Percentiles rank a stretch among this genome's conserved stretches.
Evolutionary conservation across 2,329 filamentous ascomycete species (phyloP).

Genomic region (Pseudopithomyces maydicus): DNA sequence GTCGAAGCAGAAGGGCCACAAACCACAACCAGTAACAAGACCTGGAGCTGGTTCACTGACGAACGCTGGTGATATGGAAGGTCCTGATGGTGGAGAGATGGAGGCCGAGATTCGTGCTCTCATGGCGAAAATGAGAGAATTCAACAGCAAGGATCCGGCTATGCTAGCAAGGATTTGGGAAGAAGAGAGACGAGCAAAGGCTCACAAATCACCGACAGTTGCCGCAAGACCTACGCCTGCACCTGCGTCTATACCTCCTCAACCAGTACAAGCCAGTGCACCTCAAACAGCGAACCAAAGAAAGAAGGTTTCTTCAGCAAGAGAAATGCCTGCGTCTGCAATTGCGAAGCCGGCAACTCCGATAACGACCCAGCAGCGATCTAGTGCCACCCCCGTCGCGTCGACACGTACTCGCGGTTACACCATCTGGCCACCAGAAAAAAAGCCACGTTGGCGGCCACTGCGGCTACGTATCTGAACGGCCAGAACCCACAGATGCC

Average conservation of each 20-base stretch:
- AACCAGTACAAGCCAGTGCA: conserved; percentile 12
- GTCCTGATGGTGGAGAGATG: conserved; percentile 38
- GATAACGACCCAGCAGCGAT: neutral
- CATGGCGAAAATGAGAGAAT: conserved; percentile 63
- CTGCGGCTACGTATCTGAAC: conserved; percentile 55
- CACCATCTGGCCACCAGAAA: conserved; percentile 58
- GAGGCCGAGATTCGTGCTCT: conserved; percentile 59
- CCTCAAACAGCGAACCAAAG: conserved; percentile 24
- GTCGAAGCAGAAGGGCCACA: conserved; percentile 27
- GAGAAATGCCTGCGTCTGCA: conserved; percentile 11
- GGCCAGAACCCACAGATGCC: conserved; percentile 48
- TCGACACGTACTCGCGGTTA: conserved; percentile 22
- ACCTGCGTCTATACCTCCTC: conserved; percentile 13
- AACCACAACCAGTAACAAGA: conserved; percentile 26
- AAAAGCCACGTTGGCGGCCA: conserved; percentile 56
- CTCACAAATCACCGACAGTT: conserved; percentile 27
- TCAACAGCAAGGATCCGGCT: conserved; percentile 60
- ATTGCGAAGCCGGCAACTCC: conserved; percentile 4
- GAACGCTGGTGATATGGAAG: neutral
- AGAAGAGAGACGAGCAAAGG: conserved; percentile 53
- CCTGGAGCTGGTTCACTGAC: conserved; percentile 8
- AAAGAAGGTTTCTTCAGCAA: conserved; percentile 27
- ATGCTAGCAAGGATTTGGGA: conserved; percentile 63
- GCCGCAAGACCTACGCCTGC: conserved; percentile 30
- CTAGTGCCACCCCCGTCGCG: conserved; percentile 8